Evolutionary conservation across 2,329 filamentous ascomycete genomes (phyloP).

Genomic region (Elsinoe batatas): DNA sequence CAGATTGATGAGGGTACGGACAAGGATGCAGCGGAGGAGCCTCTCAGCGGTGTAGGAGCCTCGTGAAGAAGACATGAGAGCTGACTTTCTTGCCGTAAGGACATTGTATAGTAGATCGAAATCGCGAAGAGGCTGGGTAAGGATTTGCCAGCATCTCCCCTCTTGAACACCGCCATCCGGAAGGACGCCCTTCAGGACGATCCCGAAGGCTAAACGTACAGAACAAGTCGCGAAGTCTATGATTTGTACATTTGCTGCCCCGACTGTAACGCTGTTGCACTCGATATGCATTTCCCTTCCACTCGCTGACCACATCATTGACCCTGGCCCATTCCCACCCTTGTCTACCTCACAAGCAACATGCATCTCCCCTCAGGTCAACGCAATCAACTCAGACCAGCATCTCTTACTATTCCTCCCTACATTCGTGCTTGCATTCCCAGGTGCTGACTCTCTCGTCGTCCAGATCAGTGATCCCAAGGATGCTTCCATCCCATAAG

Average conservation of each 20-base stretch:
- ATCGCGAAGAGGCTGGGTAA: background rate
- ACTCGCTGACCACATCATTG: too few species aligned
- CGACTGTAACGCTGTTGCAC: background rate
- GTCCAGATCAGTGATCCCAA: slow-evolving; percentile 68
- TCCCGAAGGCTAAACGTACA: too few species aligned
- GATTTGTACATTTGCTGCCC: too few species aligned
- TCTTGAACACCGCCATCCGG: too few species aligned
- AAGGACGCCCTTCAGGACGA: too few species aligned
- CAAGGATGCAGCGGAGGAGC: slow-evolving; percentile 22
- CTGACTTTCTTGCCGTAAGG: background rate
- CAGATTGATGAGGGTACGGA: slow-evolving; percentile 17
- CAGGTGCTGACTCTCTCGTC: background rate
- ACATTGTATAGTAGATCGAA: background rate
- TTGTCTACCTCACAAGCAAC: too few species aligned
- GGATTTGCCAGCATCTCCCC: too few species aligned
- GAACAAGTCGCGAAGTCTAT: too few species aligned
- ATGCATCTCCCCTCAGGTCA: too few species aligned
- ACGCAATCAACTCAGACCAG: background rate
- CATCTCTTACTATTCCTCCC: background rate
- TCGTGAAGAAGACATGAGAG: slow-evolving; percentile 18
- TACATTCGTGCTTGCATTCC: background rate
- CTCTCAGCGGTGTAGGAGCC: slow-evolving; percentile 22
- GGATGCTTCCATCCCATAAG: slow-evolving; percentile 91
- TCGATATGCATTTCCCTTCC: background rate
- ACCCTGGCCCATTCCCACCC: too few species aligned